Evolutionary conservation across 306 rosid genomes (phyloP).

Genomic region (Abrus precatorius): DNA sequence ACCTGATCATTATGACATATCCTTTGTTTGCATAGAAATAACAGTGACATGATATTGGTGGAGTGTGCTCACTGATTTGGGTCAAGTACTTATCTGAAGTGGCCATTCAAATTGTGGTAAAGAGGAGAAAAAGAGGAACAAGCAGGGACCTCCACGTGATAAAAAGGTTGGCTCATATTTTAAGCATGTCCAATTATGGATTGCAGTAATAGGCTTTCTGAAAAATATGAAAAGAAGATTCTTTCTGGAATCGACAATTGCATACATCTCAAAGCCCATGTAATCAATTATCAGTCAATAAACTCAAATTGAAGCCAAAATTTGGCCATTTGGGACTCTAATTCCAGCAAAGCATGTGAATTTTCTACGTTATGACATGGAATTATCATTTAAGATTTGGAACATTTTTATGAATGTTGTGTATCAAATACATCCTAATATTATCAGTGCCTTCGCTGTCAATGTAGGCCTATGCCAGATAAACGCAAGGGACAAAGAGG

Average conservation of each 20-base stretch:
- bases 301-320: slow-evolving; percentile 10
- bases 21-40: slow-evolving; percentile 17
- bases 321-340: slow-evolving; percentile 22
- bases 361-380: neutral
- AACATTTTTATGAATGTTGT: neutral
- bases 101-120: slow-evolving; percentile 40
- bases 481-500: neutral
- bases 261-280: neutral
- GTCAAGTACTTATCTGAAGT: slow-evolving; percentile 27
- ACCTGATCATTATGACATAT: slow-evolving; percentile 21
- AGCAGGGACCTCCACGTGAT: slow-evolving; percentile 43
- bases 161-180: slow-evolving; percentile 43
- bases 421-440: neutral
- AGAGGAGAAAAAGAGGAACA: slow-evolving; percentile 44
- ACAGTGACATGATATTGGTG: slow-evolving; percentile 38
- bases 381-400: neutral
- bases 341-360: slow-evolving; percentile 2
- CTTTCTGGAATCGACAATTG: slow-evolving; percentile 21
- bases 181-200: slow-evolving; percentile 36
- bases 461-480: neutral
- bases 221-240: slow-evolving; percentile 32
- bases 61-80: neutral
- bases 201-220: slow-evolving; percentile 22
- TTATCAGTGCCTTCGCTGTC: neutral
- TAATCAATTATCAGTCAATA: slow-evolving; percentile 19